Evolutionary conservation across 345 rosid species (phyloP).

Genomic region (Gossypium turneri): DNA sequence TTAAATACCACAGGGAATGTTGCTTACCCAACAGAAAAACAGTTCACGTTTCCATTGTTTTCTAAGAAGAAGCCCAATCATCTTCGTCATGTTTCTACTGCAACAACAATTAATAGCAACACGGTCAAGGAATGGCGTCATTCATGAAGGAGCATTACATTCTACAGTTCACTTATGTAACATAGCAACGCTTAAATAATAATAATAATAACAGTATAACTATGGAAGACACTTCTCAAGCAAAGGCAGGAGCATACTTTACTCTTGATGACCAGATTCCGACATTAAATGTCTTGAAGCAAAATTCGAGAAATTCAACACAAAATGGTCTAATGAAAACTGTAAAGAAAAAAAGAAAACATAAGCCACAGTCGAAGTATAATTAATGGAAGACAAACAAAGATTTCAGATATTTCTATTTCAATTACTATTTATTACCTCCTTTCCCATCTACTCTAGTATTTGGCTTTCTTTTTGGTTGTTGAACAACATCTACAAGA

Average conservation of each 20-base stretch:
- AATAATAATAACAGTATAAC: not conserved
- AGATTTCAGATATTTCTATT: not conserved
- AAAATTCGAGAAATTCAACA: constrained; percentile 58
- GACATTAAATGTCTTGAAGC: constrained; percentile 76
- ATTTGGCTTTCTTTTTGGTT: constrained; percentile 32
- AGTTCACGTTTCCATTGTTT: constrained; percentile 30
- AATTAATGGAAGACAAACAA: constrained; percentile 3
- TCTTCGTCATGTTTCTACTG: constrained; percentile 43
- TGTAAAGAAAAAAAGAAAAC: constrained; percentile 23
- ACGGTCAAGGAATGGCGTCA: not conserved
- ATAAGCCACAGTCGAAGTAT: constrained; percentile 1
- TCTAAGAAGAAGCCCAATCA: constrained; percentile 37
- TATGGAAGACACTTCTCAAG: constrained; percentile 7
- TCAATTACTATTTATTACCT: constrained; percentile 39
- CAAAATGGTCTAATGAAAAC: constrained; percentile 76
- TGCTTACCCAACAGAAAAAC: constrained; percentile 61
- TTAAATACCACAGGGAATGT: constrained; percentile 6
- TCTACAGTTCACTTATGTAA: not conserved
- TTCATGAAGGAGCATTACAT: not conserved
- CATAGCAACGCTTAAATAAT: not conserved
- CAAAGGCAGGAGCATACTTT: constrained; percentile 37
- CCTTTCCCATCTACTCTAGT: constrained; percentile 39
- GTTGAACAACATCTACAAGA: constrained; percentile 55
- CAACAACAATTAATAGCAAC: constrained; percentile 13
- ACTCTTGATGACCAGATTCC: constrained; percentile 88